phyloP scores from a whole-genome alignment of 2,329 filamentous ascomycete species.

The Chalara sp. region DNA sequence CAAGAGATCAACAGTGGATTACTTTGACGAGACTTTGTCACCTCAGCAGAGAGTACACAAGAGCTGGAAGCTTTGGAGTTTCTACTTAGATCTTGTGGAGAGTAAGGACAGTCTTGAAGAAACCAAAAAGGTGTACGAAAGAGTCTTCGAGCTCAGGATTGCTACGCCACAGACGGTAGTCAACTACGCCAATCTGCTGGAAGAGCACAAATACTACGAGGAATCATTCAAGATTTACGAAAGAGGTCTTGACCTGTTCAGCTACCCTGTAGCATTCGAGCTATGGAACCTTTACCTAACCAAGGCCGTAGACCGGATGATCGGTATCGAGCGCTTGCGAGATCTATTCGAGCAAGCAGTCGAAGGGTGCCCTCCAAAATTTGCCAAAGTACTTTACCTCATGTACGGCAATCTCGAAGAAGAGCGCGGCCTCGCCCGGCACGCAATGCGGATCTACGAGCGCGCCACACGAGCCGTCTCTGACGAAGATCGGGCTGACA shows the following conservation, averaged over 20 bases:
- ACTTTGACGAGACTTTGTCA: conserved; percentile 90
- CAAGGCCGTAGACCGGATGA: conserved; percentile 93
- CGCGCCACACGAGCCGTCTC: conserved; percentile 89
- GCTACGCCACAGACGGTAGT: conserved; percentile 97
- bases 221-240: conserved; percentile 98
- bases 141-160: conserved; percentile 96
- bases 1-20: conserved; percentile 96
- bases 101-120: conserved; percentile 88
- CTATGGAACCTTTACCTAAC: conserved; percentile 97
- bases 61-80: conserved; percentile 99
- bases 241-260: conserved; percentile 94
- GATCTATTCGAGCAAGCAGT: conserved; percentile 97
- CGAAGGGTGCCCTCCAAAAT: conserved; percentile 89
- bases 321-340: conserved; percentile 85
- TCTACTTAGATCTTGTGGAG: conserved; percentile 96
- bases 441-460: conserved; percentile 99
- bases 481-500: conserved; percentile 89
- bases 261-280: conserved; percentile 95
- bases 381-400: conserved; percentile 90
- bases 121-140: conserved; percentile 89
- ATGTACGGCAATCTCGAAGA: conserved; percentile 99
- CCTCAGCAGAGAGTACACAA: conserved; percentile 97
- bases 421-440: conserved; percentile 85
- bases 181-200: conserved; percentile 93
- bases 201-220: conserved; percentile 92